These are phyloP conservation scores for Phanerochaete sordida DNA, from an alignment of 768 basidiomycete genomes.

Conservation along the genomic window DNA sequence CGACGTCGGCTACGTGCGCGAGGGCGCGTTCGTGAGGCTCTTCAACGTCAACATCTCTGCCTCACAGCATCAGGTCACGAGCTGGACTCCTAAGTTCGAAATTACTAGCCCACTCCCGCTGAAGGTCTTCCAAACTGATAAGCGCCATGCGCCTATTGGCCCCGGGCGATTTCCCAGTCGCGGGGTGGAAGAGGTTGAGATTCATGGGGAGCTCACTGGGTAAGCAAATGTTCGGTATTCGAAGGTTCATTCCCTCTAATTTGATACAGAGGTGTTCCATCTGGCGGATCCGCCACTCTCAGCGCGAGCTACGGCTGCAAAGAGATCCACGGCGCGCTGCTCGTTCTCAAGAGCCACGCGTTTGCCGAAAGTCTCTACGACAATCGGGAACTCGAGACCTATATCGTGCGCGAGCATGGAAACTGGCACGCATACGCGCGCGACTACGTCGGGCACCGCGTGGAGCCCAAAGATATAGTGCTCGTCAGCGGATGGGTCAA, in stretches of 20 bases:
- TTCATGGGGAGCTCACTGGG: too few species aligned
- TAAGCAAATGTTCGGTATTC: not conserved
- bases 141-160: not conserved
- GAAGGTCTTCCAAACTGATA: not conserved
- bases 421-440: not conserved
- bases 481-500: not conserved
- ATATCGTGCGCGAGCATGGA: not conserved
- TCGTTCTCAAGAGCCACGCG: not conserved
- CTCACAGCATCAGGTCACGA: not conserved
- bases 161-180: not conserved
- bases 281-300: not conserved
- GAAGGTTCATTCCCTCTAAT: not conserved
- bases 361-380: not conserved
- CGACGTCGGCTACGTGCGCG: conserved; percentile 2
- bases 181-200: not conserved
- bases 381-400: not conserved
- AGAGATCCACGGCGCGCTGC: not conserved
- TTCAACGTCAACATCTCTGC: conserved; percentile 3
- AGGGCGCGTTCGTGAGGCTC: conserved; percentile 6
- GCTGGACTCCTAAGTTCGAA: not conserved
- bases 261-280: too few species aligned
- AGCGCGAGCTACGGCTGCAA: not conserved
- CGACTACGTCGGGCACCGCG: not conserved
- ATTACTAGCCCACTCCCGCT: not conserved
- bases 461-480: not conserved